phyloP scores from a whole-genome alignment of 345 rosid species.

The Eucalyptus pauciflora region DNA sequence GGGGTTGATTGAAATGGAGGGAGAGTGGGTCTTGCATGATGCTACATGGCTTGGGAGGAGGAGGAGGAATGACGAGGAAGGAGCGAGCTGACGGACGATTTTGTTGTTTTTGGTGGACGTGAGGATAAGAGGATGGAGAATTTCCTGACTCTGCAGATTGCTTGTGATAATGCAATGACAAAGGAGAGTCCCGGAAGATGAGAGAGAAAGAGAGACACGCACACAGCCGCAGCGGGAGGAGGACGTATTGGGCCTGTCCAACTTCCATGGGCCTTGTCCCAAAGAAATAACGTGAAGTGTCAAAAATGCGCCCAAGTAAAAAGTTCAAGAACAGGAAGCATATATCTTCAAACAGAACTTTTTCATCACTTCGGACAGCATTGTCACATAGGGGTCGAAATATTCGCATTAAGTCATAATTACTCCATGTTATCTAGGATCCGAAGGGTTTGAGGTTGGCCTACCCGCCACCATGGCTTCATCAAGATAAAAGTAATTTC shows the following conservation, averaged over 20 bases:
- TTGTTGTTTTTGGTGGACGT: not conserved
- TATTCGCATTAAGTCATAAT: not conserved
- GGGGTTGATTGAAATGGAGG: not conserved
- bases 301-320: not conserved
- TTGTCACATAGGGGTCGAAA: not conserved
- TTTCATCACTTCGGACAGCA: not conserved
- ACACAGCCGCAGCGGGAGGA: not conserved
- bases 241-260: not conserved
- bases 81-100: rapidly evolving
- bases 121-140: not conserved
- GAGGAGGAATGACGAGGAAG: not conserved
- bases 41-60: not conserved
- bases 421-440: not conserved
- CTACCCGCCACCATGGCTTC: not conserved
- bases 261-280: not conserved
- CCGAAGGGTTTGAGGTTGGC: not conserved
- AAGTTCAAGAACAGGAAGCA: not conserved
- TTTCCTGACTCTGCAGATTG: not conserved
- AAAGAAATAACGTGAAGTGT: not conserved
- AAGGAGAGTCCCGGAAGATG: not conserved
- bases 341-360: rapidly evolving
- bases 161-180: not conserved
- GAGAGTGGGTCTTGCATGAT: not conserved
- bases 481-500: not conserved
- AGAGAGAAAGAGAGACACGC: rapidly evolving